Evolutionary conservation across 176 grass and related monocot species (phyloP), one percentile per base, ranked within the genome.

Genomic region (Oryza brachyantha): DNA sequence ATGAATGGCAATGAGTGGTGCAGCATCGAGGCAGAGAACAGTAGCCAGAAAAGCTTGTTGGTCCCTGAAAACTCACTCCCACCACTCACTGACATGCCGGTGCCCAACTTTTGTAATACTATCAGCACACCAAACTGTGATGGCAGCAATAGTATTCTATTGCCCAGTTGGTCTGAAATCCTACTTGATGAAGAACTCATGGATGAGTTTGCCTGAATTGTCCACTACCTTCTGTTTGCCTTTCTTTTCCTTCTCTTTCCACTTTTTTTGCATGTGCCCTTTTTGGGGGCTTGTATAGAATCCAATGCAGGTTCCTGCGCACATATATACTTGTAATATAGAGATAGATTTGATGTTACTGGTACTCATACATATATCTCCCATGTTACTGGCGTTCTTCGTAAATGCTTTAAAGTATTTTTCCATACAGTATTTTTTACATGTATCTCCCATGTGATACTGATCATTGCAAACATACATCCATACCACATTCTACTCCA

Each of bases 171-270:
- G 69, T 86, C 84, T 9, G 89, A 96, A 61, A 16, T 92, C 39
- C 79, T 96, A 13, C 81, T 96, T 77, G 87, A 89, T 81, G 89
- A 96, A 71, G 86, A 80, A 26, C 66, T 86, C 70, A 82, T 88
- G 55, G 64, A 38, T 5, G 84, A 90, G 37, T 85, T 90, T 82
- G 63, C 61, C 21, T 83, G 28, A 85, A 61, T 26, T 72, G 57
- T 39, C 62, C 74, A 54, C 57, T 81, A 61, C 36, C 48, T 61
- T 63, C 29, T 54, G 39, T 37, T 88, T 79, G 74, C 36, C 24
- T 31, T 59, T 68, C n/a, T n/a, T 90, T 72, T 79, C 60, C 72
- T 85, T 59, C 55, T 29, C 35, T 50, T 58, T 42, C 12, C 13
- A 2, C 9, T 78, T 21, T 82, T 28, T 78, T 72, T 46, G 41